Evolutionary conservation across 441 rosid species (phyloP), one percentile per base, ranked within the genome.

Genomic region (Raphanus hybrid): DNA sequence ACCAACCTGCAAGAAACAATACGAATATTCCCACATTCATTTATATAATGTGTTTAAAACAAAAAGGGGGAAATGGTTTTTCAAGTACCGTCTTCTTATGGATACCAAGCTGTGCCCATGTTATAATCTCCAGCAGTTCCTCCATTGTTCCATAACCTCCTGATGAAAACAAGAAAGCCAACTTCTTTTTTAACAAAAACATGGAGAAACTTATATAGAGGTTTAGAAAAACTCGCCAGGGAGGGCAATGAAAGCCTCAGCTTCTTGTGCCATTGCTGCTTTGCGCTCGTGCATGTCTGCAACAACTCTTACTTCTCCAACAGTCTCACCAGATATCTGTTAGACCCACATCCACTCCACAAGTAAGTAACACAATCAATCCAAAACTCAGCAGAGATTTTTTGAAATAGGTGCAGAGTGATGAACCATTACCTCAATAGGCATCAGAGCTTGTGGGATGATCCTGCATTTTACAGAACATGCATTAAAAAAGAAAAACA

Each of bases 71-170:
- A 60, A 54, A 62, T 71, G 63, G 3, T 18, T 3, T 64, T 29
- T 41, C 55, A 41, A 6, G n/a, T 84, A 94, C 99, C 82, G 99
- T 86, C 86, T 94, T 94, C 86, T 87, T 83, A 66, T 94, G 99
- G 78, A 94, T 94, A 78, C 99, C 99, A 55, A 94, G 98, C 82
- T 94, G 99, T 66, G 97, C 84, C 99, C 99, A 94, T 29, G 98
- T 90, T 85, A 92, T 95, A 93, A 95, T 95, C 86, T 95, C 98
- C 81, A 95, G 67, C 64, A 90, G 78, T 80, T 95, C 98, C 82
- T 95, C 99, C 99, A 95, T 92, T 5, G 99, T 95, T 70, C 99
- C 98, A 85, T 92, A 95, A 75, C 99, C 99, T 37, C 99, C 99
- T 95, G 80, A 68, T 41, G 34, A 1, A 16, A 85, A 58, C 64